Evolutionary conservation across 176 grass and related monocot species (phyloP), one percentile per base, ranked within the genome.

Genomic region (Raddia distichophylla): DNA sequence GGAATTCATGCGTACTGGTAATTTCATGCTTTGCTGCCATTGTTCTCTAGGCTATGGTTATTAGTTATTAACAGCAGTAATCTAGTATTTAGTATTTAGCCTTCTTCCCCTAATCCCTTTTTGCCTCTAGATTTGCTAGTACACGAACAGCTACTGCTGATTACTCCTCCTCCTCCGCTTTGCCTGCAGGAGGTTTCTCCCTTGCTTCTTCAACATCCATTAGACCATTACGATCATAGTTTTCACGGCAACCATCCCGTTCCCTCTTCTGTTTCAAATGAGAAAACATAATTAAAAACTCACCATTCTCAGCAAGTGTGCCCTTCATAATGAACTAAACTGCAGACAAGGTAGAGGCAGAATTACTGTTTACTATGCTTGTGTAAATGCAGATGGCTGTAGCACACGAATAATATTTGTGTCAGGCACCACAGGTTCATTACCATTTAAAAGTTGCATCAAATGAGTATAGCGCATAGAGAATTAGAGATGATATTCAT

Each of bases 141-240:
- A 93, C 64, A 52, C 90, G 86, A 5, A 84, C 84, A 42, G 86
- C 86, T 4, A 84, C 84, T 0, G 86, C 86, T 16, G 89, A 81
- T 91, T 97, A 80, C 35, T 97, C 88, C 71, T 77, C 93, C 37
- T 91, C 91, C 64, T 93, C 88, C 40, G 91, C 91, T 77, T 89
- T 91, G 60, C 55, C 81, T 58, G 84, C 86, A 56, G 86, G 82
- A 45, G 68, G 74, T 16, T 37, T 62, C 64, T 86, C 88, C 74
- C 86, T 77, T 93, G 88, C 73, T 80, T 89, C 77, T 87, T 93
- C 50, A 97, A 56, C 0, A 40, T 69, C 54, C 45, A 57, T 78
- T 66, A 85, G 88, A 83, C 54, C 45, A 57, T 78, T 66, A 85
- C 90, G 83, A 89, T 91, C 93, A 91, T 96, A 35, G 90, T 96